Evolutionary conservation across 768 basidiomycete species (phyloP), one percentile per base, ranked within the genome.

Genomic region (Trametes villosa): DNA sequence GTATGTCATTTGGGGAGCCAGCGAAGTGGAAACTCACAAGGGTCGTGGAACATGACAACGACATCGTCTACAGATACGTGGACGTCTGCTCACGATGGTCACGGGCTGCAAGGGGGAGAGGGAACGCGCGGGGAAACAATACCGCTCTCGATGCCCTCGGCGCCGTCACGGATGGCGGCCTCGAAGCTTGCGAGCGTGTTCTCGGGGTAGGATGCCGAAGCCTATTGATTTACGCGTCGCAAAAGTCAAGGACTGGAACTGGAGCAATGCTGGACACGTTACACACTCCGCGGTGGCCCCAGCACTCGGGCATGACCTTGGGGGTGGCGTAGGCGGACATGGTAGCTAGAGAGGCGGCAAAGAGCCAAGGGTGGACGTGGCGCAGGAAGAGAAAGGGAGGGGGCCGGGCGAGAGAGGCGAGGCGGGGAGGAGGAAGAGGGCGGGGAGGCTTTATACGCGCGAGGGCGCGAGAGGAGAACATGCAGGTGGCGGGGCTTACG

Each of bases 61-160:
- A 92, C 85, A 70, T 86, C 82, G 74, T 99, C 96, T 66, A 65
- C 59, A 57, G 94, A 92, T 68, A 96, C 89, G 75, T 98, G 96
- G 69, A 98, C 94, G 85, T 97, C 96, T 96, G 84, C 68, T 73
- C 76, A 77, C 68, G 69, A 67, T 71, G 73, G 84, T 87, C 80
- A 86, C 67, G 67, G 62, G 45, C 63, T 65, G 75, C 61, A 77
- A 72, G 44, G 67, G 65, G 68, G 68, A 73, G 74, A 71, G 68
- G 53, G 60, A 38, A 58, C 33, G 58, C 48, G 65, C 57, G 31
- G 20, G 66, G 68, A 64, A 38, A 18, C 79, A 86, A 77, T 95
- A 97, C 96, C 96, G 74, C 92, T 95, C 84, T 99, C 96, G 70
- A 99, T 96, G 65, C 87, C 96, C 73, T 99, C 94, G 46, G 94